These are phyloP conservation scores for Phytophthora macrochlamydospora DNA, from an alignment of 352 stramenopile genomes.

Conservation along the genomic window DNA sequence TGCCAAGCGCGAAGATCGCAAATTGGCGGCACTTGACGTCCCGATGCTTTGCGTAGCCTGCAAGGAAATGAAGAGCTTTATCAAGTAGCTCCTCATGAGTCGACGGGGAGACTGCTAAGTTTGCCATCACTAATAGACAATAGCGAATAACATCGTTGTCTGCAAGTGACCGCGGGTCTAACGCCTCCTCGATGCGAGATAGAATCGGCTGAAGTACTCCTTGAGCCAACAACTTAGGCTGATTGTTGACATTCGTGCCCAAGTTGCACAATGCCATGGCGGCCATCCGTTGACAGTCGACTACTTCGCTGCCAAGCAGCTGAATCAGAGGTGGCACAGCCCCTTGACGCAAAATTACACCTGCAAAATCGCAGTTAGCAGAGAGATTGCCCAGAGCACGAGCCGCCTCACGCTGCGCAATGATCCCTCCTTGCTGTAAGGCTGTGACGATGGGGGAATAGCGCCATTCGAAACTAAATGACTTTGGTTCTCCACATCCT, in stretches of 20 bases:
- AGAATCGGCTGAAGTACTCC: slow-evolving; percentile 91
- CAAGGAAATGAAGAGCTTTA: slow-evolving; percentile 85
- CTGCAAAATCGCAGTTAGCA: slow-evolving; percentile 95
- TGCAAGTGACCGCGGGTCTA: slow-evolving; percentile 92
- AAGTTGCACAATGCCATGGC: slow-evolving; percentile 96
- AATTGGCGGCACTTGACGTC: slow-evolving; percentile 97
- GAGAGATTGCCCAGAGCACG: slow-evolving; percentile 94
- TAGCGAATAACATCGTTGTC: slow-evolving; percentile 96
- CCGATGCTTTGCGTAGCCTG: slow-evolving; percentile 93
- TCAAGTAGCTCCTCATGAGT: slow-evolving; percentile 87
- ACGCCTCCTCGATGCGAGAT: slow-evolving; percentile 84
- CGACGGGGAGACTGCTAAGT: slow-evolving; percentile 87
- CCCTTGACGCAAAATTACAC: slow-evolving; percentile 91
- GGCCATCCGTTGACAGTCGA: slow-evolving; percentile 95
- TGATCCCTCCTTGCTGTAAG: slow-evolving; percentile 70
- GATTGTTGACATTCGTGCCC: slow-evolving; percentile 94
- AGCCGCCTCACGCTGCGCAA: slow-evolving; percentile 93
- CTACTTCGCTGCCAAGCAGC: slow-evolving; percentile 89
- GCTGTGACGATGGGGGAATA: slow-evolving; percentile 88
- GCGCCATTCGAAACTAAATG: slow-evolving; percentile 88
- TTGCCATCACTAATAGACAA: slow-evolving; percentile 94
- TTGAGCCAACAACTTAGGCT: slow-evolving; percentile 88
- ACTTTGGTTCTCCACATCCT: slow-evolving; percentile 94
- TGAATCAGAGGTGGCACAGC: slow-evolving; percentile 85
- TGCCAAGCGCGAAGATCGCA: slow-evolving; percentile 94